Evolutionary conservation across 192 early-diverging fungal species (phyloP).

Genomic region (Backusella morwellensis): DNA sequence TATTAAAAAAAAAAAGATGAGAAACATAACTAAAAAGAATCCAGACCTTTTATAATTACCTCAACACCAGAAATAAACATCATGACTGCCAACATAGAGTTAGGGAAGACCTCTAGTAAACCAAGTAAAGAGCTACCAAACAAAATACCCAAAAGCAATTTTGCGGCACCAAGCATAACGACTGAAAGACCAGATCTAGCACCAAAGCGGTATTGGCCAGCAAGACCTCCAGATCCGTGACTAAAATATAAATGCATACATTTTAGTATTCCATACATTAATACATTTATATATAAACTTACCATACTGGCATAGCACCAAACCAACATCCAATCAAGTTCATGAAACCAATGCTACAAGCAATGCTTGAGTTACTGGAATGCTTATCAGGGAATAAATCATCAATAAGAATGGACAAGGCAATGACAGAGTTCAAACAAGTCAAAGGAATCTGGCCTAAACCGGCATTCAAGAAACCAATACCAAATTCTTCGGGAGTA

Average conservation of each 20-base stretch:
- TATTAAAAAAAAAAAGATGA: too few relatives aligned
- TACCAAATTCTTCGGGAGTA: conserved; percentile 61
- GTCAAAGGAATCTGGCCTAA: conserved; percentile 89
- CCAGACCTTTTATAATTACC: conserved; percentile 44
- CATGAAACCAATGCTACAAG: conserved; percentile 74
- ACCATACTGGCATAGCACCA: conserved; percentile 77
- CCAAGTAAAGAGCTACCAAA: conserved; percentile 78
- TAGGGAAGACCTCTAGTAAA: conserved; percentile 71
- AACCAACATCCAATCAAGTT: conserved; percentile 76
- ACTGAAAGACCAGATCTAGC: conserved; percentile 82
- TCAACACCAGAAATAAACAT: conserved; percentile 81
- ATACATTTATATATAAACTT: neutral
- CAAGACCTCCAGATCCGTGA: conserved; percentile 84
- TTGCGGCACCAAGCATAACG: conserved; percentile 71
- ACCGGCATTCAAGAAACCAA: conserved; percentile 78
- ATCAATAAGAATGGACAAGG: conserved; percentile 68
- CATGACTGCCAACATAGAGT: conserved; percentile 82
- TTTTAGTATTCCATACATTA: neutral
- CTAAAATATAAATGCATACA: neutral
- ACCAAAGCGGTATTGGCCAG: conserved; percentile 94
- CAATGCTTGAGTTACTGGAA: conserved; percentile 47
- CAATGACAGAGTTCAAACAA: conserved; percentile 83
- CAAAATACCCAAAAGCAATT: conserved; percentile 73
- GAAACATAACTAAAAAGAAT: neutral
- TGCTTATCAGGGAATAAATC: conserved; percentile 78